Conservation (phyloP, 345 rosid genomes). For the Eucalyptus microcorys region DNA sequence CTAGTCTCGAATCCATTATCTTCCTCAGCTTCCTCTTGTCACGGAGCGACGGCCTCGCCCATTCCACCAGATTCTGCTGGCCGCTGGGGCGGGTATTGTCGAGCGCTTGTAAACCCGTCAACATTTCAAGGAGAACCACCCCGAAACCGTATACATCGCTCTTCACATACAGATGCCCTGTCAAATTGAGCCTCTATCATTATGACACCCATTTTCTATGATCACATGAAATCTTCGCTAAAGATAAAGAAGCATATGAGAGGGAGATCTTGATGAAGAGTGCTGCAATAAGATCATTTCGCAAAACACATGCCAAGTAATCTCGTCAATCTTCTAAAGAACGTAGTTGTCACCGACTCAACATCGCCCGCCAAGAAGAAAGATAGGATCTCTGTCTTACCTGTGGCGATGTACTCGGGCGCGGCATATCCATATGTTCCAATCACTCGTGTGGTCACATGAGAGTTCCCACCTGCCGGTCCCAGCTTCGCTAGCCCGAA, state of each 20-base stretch:
- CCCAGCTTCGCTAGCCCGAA: slow-evolving; percentile 80
- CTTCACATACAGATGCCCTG: slow-evolving; percentile 73
- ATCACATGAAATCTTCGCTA: not conserved
- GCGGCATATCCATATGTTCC: slow-evolving; percentile 91
- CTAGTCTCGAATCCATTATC: slow-evolving; percentile 57
- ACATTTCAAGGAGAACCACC: slow-evolving; percentile 59
- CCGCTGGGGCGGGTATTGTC: slow-evolving; percentile 35
- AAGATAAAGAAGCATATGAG: not conserved
- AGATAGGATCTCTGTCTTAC: slow-evolving; percentile 7
- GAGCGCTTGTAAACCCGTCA: slow-evolving; percentile 49
- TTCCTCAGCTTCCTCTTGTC: slow-evolving; percentile 39
- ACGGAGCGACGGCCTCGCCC: slow-evolving; percentile 31
- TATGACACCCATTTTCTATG: not conserved
- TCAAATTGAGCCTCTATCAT: not conserved
- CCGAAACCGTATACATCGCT: slow-evolving; percentile 91
- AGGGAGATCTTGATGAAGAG: not conserved
- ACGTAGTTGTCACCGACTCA: not conserved
- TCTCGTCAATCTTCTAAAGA: not conserved
- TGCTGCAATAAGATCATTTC: not conserved
- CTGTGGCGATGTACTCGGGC: slow-evolving; percentile 77
- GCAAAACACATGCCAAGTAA: not conserved
- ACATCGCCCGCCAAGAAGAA: not conserved
- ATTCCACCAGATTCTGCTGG: slow-evolving; percentile 40
- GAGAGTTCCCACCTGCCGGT: slow-evolving; percentile 58
- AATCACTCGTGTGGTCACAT: slow-evolving; percentile 62